phyloP scores from a whole-genome alignment of 2,329 filamentous ascomycete genomes.

The Xylariales sp. region DNA sequence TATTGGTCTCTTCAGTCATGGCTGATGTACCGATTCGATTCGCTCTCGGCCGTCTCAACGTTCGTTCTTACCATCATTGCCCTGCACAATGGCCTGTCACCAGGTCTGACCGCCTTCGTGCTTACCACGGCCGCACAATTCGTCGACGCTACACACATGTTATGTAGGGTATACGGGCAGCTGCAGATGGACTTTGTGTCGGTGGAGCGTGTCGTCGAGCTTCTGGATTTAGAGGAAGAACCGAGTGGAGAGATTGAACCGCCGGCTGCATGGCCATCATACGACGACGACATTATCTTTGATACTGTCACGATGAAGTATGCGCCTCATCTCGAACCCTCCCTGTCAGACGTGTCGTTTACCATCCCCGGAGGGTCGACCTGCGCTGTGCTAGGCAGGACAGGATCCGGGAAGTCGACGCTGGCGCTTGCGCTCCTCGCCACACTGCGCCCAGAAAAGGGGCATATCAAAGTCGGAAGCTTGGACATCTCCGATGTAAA shows the following conservation, averaged over 20 bases:
- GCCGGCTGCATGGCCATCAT: slow-evolving; percentile 72
- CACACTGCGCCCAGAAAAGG: slow-evolving; percentile 46
- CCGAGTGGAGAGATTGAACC: slow-evolving; percentile 61
- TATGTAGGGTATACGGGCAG: slow-evolving; percentile 77
- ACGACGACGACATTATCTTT: slow-evolving; percentile 68
- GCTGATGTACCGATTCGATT: slow-evolving; percentile 76
- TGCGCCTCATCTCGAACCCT: slow-evolving; percentile 70
- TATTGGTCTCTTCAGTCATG: slow-evolving; percentile 87
- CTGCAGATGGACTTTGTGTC: slow-evolving; percentile 91
- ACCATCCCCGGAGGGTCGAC: slow-evolving; percentile 62
- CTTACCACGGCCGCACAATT: slow-evolving; percentile 67
- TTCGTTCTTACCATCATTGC: slow-evolving; percentile 71
- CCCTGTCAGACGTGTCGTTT: slow-evolving; percentile 64
- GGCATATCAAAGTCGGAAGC: slow-evolving; percentile 49
- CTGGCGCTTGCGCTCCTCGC: slow-evolving; percentile 55
- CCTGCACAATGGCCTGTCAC: slow-evolving; percentile 66
- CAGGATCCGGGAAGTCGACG: slow-evolving; percentile 84
- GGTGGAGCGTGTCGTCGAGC: slow-evolving; percentile 79
- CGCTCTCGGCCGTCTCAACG: slow-evolving; percentile 66
- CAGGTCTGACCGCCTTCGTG: slow-evolving; percentile 80
- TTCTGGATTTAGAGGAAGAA: slow-evolving; percentile 76
- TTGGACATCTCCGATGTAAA: slow-evolving; percentile 49
- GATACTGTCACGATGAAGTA: slow-evolving; percentile 75
- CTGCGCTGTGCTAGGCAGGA: slow-evolving; percentile 71
- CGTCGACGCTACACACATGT: slow-evolving; percentile 63